These are phyloP conservation scores for Yarrowia sp. DNA, from an alignment of 805 yeast genomes.

Conservation along the genomic window DNA sequence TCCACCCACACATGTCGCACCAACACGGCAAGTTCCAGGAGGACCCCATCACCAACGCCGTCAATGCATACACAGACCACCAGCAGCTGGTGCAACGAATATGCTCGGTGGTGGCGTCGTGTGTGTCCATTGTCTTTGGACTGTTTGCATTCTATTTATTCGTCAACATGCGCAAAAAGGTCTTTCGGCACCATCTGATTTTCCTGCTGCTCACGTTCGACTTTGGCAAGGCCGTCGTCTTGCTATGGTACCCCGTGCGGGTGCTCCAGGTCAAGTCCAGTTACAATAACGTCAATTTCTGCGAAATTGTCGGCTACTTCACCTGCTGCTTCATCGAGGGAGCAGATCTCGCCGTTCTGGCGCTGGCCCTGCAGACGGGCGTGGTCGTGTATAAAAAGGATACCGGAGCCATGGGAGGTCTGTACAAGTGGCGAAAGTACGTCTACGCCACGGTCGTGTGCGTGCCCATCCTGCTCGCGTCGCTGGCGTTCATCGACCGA, in stretches of 20 bases:
- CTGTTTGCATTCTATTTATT: conserved; percentile 65
- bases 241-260: conserved; percentile 71
- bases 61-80: conserved; percentile 42
- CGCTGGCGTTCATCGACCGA: conserved; percentile 66
- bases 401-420: conserved; percentile 48
- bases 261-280: conserved; percentile 54
- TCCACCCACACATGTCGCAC: background rate
- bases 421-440: conserved; percentile 25
- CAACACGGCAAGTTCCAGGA: conserved; percentile 35
- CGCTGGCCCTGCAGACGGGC: conserved; percentile 83
- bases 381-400: conserved; percentile 71
- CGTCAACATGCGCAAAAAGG: conserved; percentile 43
- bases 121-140: conserved; percentile 61
- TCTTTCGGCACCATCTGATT: conserved; percentile 59
- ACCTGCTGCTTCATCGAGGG: conserved; percentile 82
- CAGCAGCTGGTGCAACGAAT: conserved; percentile 49
- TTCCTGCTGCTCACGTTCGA: conserved; percentile 70
- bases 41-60: conserved; percentile 40
- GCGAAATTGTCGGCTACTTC: conserved; percentile 76
- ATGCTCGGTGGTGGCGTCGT: conserved; percentile 58
- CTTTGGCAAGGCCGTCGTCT: conserved; percentile 69
- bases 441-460: conserved; percentile 60
- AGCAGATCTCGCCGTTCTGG: conserved; percentile 78
- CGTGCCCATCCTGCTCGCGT: conserved; percentile 66
- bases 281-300: conserved; percentile 58